A percentile compares a stretch with the other conserved stretches of the same genome.
phyloP scores from a whole-genome alignment of 1,139 yeast genomes.

The Candida frijolesensis region DNA sequence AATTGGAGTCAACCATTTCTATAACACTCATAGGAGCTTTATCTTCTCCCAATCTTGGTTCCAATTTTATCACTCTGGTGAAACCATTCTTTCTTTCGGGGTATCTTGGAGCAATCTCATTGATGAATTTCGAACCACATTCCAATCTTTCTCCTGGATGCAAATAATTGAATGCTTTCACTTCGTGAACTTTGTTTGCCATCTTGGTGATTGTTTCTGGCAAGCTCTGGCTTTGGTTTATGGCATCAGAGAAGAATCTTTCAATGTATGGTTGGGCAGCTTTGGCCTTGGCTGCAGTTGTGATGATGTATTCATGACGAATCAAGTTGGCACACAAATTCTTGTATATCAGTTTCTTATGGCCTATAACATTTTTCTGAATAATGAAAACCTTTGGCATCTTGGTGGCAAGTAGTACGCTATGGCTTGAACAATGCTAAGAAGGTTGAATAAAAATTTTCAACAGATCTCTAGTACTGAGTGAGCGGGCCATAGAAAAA shows the following conservation, averaged over 20 bases:
- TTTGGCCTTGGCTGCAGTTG: slow-evolving; percentile 49
- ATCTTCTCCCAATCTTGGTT: slow-evolving; percentile 83
- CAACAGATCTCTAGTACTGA: neutral
- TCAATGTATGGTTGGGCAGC: slow-evolving; percentile 50
- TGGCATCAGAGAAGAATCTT: slow-evolving; percentile 37
- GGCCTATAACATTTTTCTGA: slow-evolving; percentile 48
- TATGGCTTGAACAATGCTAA: neutral
- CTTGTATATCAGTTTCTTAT: slow-evolving; percentile 48
- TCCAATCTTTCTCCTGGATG: slow-evolving; percentile 44
- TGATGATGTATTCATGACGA: slow-evolving; percentile 49
- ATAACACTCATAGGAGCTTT: slow-evolving; percentile 88
- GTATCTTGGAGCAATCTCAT: slow-evolving; percentile 67
- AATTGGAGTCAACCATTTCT: slow-evolving; percentile 77
- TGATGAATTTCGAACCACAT: slow-evolving; percentile 59
- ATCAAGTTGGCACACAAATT: slow-evolving; percentile 48
- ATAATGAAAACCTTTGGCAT: slow-evolving; percentile 50
- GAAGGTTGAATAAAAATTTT: slow-evolving; percentile 3
- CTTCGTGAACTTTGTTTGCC: slow-evolving; percentile 23
- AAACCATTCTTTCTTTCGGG: slow-evolving; percentile 72
- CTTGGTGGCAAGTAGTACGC: neutral
- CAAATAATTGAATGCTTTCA: slow-evolving; percentile 35
- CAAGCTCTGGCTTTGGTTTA: slow-evolving; percentile 23
- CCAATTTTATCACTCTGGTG: slow-evolving; percentile 82
- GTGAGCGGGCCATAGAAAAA: neutral
- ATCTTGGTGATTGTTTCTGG: slow-evolving; percentile 16